Conservation (phyloP, 1,139 yeast genomes). For the Candida tunisiensis region DNA sequence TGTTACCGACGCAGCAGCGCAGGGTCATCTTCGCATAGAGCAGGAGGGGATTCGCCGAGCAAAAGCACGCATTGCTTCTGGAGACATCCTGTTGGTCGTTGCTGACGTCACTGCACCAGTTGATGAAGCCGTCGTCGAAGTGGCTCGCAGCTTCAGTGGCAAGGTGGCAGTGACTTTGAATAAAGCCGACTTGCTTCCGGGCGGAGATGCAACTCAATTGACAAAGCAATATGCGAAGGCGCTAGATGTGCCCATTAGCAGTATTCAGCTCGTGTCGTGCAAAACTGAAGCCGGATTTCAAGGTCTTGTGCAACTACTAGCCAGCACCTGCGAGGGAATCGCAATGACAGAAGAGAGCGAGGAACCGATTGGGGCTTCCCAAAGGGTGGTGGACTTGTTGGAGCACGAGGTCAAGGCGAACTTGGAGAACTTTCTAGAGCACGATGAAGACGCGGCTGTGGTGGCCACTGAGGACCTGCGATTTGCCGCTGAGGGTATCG, state of each 20-base stretch:
- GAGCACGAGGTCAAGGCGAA: constrained; percentile 60
- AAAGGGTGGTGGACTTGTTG: constrained; percentile 59
- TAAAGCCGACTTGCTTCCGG: constrained; percentile 13
- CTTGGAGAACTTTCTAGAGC: constrained; percentile 34
- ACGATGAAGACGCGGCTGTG: constrained; percentile 34
- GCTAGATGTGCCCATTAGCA: constrained; percentile 15
- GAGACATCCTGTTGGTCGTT: constrained; percentile 32
- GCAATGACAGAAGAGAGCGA: constrained; percentile 3
- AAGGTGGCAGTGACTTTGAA: constrained; percentile 19
- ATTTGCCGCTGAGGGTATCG: constrained; percentile 72
- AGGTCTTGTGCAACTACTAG: constrained; percentile 23
- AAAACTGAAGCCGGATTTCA: constrained; percentile 37
- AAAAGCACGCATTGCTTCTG: constrained; percentile 40
- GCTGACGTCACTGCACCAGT: constrained; percentile 3
- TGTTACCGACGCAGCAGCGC: constrained; percentile 6
- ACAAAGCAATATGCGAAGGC: constrained; percentile 5
- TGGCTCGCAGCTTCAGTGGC: no score
- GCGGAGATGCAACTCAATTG: constrained; percentile 1
- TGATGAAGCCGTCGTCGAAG: constrained; percentile 4
- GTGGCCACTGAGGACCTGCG: constrained; percentile 66
- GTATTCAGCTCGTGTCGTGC: constrained; percentile 47
- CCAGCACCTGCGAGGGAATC: constrained; percentile 29
- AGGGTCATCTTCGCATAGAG: constrained; percentile 40
- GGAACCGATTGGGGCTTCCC: constrained; percentile 29
- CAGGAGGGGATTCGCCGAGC: constrained; percentile 74